Conservation (phyloP, 2,329 filamentous ascomycete genomes). For the Clonostachys rosea region DNA sequence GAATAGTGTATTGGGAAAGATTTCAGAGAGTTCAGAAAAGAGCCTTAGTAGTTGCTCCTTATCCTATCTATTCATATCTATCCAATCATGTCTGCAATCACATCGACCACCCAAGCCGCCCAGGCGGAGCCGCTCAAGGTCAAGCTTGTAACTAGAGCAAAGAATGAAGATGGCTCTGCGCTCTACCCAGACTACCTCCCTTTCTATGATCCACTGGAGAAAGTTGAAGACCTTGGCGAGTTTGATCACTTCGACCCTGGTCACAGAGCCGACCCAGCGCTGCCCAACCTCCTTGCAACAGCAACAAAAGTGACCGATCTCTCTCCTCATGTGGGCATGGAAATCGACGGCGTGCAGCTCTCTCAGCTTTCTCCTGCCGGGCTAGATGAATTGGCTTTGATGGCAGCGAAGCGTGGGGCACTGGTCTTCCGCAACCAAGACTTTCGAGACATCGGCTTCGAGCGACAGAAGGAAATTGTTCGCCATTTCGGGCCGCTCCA, state of each 20-base stretch:
- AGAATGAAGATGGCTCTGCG: neutral
- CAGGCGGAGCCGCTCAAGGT: neutral
- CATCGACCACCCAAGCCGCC: neutral
- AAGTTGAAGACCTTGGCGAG: constrained; percentile 6
- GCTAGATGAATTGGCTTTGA: constrained; percentile 33
- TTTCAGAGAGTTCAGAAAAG: too few species aligned
- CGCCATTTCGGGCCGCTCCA: constrained; percentile 71
- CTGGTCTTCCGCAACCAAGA: constrained; percentile 28
- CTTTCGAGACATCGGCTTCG: constrained; percentile 28
- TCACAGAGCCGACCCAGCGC: constrained; percentile 27
- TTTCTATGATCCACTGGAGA: constrained; percentile 5
- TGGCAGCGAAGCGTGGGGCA: constrained; percentile 32
- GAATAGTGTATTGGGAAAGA: too few species aligned
- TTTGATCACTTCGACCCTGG: constrained; percentile 53
- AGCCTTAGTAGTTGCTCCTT: too few species aligned
- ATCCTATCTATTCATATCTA: too few species aligned
- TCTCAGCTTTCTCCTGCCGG: constrained; percentile 29
- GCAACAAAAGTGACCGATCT: constrained; percentile 8
- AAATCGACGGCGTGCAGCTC: constrained; percentile 32
- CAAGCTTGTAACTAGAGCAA: neutral
- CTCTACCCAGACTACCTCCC: neutral
- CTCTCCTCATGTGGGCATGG: constrained; percentile 24
- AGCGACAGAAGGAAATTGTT: constrained; percentile 33
- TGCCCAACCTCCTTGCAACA: constrained; percentile 15
- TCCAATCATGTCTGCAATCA: neutral